phyloP scores from a whole-genome alignment of 192 early-diverging fungal genomes.

The Allomyces javanicus region DNA sequence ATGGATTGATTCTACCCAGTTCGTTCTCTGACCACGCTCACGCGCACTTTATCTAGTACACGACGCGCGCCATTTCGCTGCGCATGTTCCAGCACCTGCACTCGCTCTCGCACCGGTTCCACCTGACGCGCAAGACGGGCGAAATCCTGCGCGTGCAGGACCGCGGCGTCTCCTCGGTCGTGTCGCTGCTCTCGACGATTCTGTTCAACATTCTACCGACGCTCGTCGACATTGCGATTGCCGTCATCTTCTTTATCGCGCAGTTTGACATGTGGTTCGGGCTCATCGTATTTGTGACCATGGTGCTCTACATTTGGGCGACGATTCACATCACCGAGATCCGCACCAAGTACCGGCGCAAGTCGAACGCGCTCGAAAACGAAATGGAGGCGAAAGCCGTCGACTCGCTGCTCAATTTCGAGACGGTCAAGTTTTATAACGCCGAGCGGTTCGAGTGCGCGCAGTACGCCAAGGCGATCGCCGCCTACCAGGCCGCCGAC shows the following conservation, averaged over 20 bases:
- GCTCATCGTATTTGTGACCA: constrained; percentile 65
- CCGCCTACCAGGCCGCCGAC: constrained; percentile 62
- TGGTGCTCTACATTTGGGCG: constrained; percentile 59
- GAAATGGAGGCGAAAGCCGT: constrained; percentile 52
- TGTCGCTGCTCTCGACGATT: constrained; percentile 55
- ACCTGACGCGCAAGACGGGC: constrained; percentile 3
- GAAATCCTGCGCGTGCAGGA: constrained; percentile 9
- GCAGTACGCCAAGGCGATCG: constrained; percentile 57
- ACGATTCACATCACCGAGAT: constrained; percentile 75
- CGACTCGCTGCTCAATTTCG: constrained; percentile 48
- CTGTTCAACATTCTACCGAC: constrained; percentile 83
- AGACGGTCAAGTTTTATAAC: constrained; percentile 97
- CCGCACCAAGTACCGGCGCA: constrained; percentile 56
- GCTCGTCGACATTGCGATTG: constrained; percentile 68
- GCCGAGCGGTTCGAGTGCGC: constrained; percentile 69
- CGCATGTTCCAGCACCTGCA: constrained; percentile 5
- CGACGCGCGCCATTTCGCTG: constrained; percentile 4
- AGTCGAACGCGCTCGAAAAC: constrained; percentile 69
- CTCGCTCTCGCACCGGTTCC: constrained; percentile 2
- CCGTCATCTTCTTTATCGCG: constrained; percentile 33
- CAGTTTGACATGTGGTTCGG: constrained; percentile 29
- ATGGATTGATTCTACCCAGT: too few relatives aligned
- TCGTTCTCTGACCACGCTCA: too few relatives aligned
- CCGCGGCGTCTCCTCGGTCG: constrained; percentile 36
- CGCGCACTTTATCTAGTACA: not conserved